Percentiles rank a stretch among this genome's conserved stretches.
Evolutionary conservation across 2,329 filamentous ascomycete species (phyloP).

Genomic region (Aureobasidium sp.): DNA sequence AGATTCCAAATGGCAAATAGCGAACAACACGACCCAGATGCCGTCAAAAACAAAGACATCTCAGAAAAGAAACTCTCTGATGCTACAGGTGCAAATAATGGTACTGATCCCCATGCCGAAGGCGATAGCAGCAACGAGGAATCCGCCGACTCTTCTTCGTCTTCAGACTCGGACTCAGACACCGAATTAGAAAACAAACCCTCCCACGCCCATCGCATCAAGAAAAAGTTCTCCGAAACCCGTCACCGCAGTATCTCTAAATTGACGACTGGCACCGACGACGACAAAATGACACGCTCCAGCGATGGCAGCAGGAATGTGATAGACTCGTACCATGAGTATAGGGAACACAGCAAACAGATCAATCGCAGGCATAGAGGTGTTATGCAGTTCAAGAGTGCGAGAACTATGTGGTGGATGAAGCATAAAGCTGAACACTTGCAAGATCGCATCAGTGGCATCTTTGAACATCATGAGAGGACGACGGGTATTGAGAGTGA

Average conservation of each 20-base stretch:
- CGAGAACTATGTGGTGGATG: conserved; percentile 49
- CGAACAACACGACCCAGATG: conserved; percentile 24
- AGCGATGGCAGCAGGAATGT: conserved; percentile 30
- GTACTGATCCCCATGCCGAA: conserved; percentile 13
- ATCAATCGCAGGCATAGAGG: conserved; percentile 61
- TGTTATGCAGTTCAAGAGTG: conserved; percentile 65
- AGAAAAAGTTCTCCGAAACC: background rate
- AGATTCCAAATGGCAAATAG: conserved; percentile 46
- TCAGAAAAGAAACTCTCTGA: conserved; percentile 7
- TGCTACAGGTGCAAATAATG: conserved; percentile 2
- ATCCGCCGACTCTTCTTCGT: conserved; percentile 9
- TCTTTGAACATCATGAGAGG: conserved; percentile 54
- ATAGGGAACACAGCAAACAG: conserved; percentile 51
- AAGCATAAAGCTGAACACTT: conserved; percentile 51
- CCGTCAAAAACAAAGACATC: conserved; percentile 17
- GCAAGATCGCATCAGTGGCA: conserved; percentile 36
- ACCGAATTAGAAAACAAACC: background rate
- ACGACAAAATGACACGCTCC: conserved; percentile 4
- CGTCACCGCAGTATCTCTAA: conserved; percentile 9
- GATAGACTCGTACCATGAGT: conserved; percentile 51
- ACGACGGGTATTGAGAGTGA: conserved; percentile 60
- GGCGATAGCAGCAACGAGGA: conserved; percentile 16
- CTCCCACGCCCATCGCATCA: background rate
- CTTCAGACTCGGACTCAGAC: background rate
- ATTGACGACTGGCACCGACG: conserved; percentile 15